Conservation (phyloP, 2,329 filamentous ascomycete species). For the Trichoderma simmonsii region DNA sequence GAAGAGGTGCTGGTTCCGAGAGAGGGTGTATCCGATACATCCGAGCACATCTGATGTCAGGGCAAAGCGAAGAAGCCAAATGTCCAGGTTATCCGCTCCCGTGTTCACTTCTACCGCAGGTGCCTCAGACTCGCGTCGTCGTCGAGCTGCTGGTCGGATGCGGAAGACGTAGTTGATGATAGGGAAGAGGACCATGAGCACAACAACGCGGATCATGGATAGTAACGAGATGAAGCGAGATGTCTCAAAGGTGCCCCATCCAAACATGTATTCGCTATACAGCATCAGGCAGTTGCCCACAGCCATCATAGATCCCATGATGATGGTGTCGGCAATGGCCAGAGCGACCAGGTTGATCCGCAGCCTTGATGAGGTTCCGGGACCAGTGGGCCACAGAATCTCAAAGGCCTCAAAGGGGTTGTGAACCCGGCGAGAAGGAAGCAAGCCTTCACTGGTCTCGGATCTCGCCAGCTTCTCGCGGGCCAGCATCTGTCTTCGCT, state of each 20-base stretch:
- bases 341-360: constrained; percentile 81
- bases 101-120: constrained; percentile 47
- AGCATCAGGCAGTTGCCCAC: constrained; percentile 77
- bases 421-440: constrained; percentile 40
- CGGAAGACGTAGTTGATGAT: constrained; percentile 73
- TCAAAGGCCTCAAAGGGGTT: constrained; percentile 76
- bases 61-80: constrained; percentile 70
- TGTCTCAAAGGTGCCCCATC: constrained; percentile 78
- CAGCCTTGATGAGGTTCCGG: constrained; percentile 55
- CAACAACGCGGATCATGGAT: constrained; percentile 71
- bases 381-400: constrained; percentile 71
- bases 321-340: constrained; percentile 74
- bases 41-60: constrained; percentile 75
- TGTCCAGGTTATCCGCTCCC: constrained; percentile 75
- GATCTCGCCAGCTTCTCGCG: constrained; percentile 61
- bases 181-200: constrained; percentile 73
- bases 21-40: constrained; percentile 69
- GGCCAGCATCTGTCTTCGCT: constrained; percentile 66
- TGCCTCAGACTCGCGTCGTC: constrained; percentile 37
- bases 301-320: constrained; percentile 80
- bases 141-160: constrained; percentile 45
- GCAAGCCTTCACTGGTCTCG: constrained; percentile 36
- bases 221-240: constrained; percentile 78
- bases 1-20: constrained; percentile 61
- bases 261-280: constrained; percentile 76